Base-by-base conservation (phyloP, 495 filamentous ascomycete species). In the Beverwykella pulmonaria region DNA sequence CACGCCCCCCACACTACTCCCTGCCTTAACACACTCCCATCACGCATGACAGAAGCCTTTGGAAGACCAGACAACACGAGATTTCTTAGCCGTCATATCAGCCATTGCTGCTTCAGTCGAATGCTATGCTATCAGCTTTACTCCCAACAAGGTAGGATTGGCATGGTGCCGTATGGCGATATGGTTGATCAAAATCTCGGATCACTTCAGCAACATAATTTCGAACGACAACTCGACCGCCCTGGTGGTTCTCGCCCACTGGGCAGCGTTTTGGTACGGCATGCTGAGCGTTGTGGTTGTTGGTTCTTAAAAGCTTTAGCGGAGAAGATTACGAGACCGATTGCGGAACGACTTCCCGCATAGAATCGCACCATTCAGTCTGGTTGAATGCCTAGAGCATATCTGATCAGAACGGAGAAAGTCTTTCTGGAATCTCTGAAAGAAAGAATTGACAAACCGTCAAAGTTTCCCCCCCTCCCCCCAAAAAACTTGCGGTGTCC, bases 51-150 rank as follows among this genome's bases (percentile, higher is more conserved):
- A 25, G 60, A 69, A 29, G 46, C 44, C 12, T 62, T 75, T 22
- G 63, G 63, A 47, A 71, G 50, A 66, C 73, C 73, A 29, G 59
- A 70, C 6, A 53, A 32, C 34, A 39, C 9, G 32, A 14, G 69
- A 72, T 32, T 54, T 73, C 54, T 26, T 74, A 19, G 59, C 65
- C 7, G 58, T 56, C 1, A 34, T 75, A 20, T 74, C 72, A 12
- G 69, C 73, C 27, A 75, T 73, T 46, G 41, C 56, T 22, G 30
- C 57, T 48, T 64, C 75, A 12, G 59, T 64, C 54, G 60, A 74
- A 68, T 71, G 41, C 67, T 69, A 60, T 50, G 49, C 23, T 34
- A 30, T 27, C 12, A 58, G 63, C 69, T 71, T 65, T 62, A 48
- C 66, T 2, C 63, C 58, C 34, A 34, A 70, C 44, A 52, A 63